Percentiles rank a stretch among this genome's conserved stretches.
phyloP scores from a whole-genome alignment of 2,329 filamentous ascomycete species.

The Aspergillus japonicus region DNA sequence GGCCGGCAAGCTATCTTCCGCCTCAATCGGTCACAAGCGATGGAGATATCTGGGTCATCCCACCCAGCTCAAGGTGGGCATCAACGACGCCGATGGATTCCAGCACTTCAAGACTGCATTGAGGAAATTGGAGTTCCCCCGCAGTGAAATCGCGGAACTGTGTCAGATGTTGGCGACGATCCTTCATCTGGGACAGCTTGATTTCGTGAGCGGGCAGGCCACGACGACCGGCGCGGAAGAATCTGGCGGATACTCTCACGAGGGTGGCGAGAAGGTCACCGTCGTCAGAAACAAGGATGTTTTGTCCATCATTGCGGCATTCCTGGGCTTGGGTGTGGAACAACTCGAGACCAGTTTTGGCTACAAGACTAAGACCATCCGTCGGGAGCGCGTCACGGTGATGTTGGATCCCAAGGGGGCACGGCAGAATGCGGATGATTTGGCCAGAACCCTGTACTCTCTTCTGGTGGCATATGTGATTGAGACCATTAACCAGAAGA shows the following conservation, averaged over 20 bases:
- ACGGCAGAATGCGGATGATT: slow-evolving; percentile 86
- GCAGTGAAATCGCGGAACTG: slow-evolving; percentile 91
- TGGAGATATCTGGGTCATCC: slow-evolving; percentile 97
- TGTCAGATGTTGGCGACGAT: slow-evolving; percentile 93
- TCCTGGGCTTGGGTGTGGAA: slow-evolving; percentile 77
- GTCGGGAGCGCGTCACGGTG: slow-evolving; percentile 94
- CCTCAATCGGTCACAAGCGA: slow-evolving; percentile 65
- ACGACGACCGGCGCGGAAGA: slow-evolving; percentile 82
- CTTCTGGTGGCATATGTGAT: slow-evolving; percentile 91
- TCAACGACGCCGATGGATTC: slow-evolving; percentile 94
- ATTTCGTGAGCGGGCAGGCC: slow-evolving; percentile 79
- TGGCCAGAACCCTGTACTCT: slow-evolving; percentile 89
- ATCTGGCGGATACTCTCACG: slow-evolving; percentile 93
- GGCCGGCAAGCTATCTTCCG: slow-evolving; percentile 53
- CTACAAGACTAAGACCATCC: slow-evolving; percentile 95
- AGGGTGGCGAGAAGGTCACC: slow-evolving; percentile 82
- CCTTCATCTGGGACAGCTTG: slow-evolving; percentile 94
- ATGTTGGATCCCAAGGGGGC: slow-evolving; percentile 94
- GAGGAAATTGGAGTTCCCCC: slow-evolving; percentile 88
- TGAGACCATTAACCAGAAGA: slow-evolving; percentile 84
- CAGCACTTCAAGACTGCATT: slow-evolving; percentile 96
- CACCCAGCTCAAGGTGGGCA: slow-evolving; percentile 92
- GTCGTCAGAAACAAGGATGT: slow-evolving; percentile 92
- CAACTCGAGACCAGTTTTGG: slow-evolving; percentile 86
- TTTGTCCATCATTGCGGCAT: slow-evolving; percentile 82